Evolutionary conservation across 257 asterid species (phyloP).

Genomic region (Forsythia viridissima): DNA sequence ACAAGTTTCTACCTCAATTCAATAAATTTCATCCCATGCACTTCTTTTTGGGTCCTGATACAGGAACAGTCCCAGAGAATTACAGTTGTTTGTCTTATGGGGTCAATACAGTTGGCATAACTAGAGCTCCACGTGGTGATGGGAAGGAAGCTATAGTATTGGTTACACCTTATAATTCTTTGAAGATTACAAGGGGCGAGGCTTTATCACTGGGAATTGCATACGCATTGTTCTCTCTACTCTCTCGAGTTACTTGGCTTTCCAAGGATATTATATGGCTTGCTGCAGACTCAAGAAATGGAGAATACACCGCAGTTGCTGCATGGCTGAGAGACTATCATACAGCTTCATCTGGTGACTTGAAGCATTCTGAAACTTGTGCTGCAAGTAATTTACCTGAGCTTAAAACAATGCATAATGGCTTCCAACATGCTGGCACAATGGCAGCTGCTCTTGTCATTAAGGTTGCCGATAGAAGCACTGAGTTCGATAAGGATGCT

Average conservation of each 20-base stretch:
- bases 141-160: constrained; percentile 95
- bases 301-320: constrained; percentile 86
- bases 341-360: constrained; percentile 57
- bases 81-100: constrained; percentile 65
- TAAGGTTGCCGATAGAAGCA: constrained; percentile 67
- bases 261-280: constrained; percentile 98
- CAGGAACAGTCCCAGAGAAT: constrained; percentile 52
- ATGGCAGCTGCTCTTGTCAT: constrained; percentile 96
- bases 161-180: constrained; percentile 88
- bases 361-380: constrained; percentile 44
- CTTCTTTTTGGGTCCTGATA: constrained; percentile 75
- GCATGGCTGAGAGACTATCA: constrained; percentile 90
- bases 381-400: constrained; percentile 30
- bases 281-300: constrained; percentile 85
- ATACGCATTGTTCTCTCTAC: constrained; percentile 81
- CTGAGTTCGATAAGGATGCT: constrained; percentile 60
- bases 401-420: constrained; percentile 30
- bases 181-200: constrained; percentile 57
- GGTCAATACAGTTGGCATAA: constrained; percentile 76
- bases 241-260: constrained; percentile 87
- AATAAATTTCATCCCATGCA: constrained; percentile 66
- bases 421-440: constrained; percentile 93
- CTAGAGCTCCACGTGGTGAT: constrained; percentile 94
- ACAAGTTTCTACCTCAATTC: constrained; percentile 62
- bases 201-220: constrained; percentile 88